Percentiles rank a stretch among this genome's conserved stretches.
Evolutionary conservation across 2,329 filamentous ascomycete species (phyloP).

Genomic region (Xylariaceae sp.): DNA sequence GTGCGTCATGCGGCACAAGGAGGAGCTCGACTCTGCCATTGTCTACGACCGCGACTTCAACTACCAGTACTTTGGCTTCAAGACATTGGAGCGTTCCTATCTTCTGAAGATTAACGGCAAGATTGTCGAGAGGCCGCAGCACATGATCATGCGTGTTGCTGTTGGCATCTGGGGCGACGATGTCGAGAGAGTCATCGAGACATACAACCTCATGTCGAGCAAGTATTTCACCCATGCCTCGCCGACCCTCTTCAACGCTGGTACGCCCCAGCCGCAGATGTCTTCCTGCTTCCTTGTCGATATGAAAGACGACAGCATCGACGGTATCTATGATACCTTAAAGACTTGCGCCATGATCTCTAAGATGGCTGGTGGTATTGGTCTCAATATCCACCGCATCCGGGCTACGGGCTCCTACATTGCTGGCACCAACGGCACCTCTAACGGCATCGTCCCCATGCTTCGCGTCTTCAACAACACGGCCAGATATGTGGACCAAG

Average conservation of each 20-base stretch:
- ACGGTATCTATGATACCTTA: conserved; percentile 97
- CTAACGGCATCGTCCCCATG: conserved; percentile 96
- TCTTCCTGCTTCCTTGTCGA: conserved; percentile 98
- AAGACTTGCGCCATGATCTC: conserved; percentile 99
- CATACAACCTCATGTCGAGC: conserved; percentile 97
- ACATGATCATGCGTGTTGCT: conserved; percentile 99
- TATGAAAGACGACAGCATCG: conserved; percentile 99
- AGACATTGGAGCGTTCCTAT: conserved; percentile 96
- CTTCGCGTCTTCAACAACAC: conserved; percentile 99
- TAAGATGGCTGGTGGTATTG: conserved; percentile 97
- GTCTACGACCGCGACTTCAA: conserved; percentile 99
- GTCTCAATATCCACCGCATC: conserved; percentile 92
- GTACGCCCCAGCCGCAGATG: conserved; percentile 87
- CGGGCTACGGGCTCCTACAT: conserved; percentile 98
- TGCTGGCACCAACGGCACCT: conserved; percentile 94
- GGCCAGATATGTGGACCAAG: conserved; percentile 95
- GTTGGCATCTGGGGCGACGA: conserved; percentile 95
- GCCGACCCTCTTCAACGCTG: conserved; percentile 95
- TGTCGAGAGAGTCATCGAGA: conserved; percentile 91
- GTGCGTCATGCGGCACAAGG: conserved; percentile 89
- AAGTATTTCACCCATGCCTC: conserved; percentile 99
- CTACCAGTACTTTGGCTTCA: conserved; percentile 99
- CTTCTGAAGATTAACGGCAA: conserved; percentile 92
- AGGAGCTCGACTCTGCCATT: conserved; percentile 96
- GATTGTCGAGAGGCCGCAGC: conserved; percentile 93